phyloP scores from a whole-genome alignment of 2,329 filamentous ascomycete species.

The Diplodia sapinea region DNA sequence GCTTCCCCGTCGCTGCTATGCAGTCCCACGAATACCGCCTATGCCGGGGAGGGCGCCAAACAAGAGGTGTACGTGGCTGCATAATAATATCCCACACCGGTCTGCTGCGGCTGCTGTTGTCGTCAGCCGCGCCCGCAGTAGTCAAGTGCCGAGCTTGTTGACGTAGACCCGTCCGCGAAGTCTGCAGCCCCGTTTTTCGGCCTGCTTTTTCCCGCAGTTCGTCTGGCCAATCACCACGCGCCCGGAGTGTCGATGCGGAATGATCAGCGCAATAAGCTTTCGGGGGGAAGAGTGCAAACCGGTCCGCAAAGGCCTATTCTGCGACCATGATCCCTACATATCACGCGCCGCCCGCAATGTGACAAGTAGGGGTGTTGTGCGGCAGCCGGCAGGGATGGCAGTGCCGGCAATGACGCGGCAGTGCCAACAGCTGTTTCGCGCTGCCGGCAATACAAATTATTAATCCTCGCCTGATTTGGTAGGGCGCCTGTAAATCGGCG shows the following conservation, averaged over 20 bases:
- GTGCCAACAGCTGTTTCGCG: too few relatives aligned
- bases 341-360: neutral
- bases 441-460: too few relatives aligned
- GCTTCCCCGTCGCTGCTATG: neutral
- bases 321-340: neutral
- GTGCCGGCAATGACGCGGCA: too few relatives aligned
- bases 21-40: neutral
- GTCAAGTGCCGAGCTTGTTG: neutral
- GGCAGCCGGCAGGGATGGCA: too few relatives aligned
- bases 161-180: too few relatives aligned
- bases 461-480: too few relatives aligned
- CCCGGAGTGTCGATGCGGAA: neutral
- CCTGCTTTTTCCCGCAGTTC: neutral
- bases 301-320: neutral
- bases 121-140: neutral
- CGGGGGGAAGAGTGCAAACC: neutral
- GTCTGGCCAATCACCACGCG: neutral
- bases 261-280: neutral
- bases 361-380: too few relatives aligned
- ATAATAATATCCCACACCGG: neutral
- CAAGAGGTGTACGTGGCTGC: neutral
- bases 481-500: too few relatives aligned
- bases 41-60: constrained; percentile 2
- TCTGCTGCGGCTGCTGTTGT: neutral
- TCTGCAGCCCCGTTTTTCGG: neutral